phyloP scores from a whole-genome alignment of 2,329 filamentous ascomycete genomes.

The Emergomyces orientalis region DNA sequence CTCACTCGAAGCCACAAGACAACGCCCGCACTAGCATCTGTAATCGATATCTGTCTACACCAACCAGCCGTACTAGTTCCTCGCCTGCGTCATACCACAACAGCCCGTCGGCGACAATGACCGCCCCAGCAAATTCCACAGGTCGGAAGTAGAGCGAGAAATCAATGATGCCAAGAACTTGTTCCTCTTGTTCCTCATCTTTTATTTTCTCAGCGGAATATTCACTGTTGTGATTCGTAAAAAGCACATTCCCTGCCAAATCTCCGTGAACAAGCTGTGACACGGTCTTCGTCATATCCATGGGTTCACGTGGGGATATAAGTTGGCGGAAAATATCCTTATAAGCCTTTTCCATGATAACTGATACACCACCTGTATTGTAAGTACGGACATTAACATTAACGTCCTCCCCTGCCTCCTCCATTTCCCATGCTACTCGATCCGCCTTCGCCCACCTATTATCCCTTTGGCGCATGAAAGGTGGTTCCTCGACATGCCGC shows the following conservation, averaged over 20 bases:
- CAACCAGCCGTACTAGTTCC: conserved; percentile 8
- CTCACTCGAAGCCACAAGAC: conserved; percentile 10
- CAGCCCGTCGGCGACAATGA: conserved; percentile 10
- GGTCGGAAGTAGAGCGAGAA: conserved; percentile 12
- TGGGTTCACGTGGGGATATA: not conserved
- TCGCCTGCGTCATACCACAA: conserved; percentile 11
- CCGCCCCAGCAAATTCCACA: conserved; percentile 9
- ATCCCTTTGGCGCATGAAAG: conserved; percentile 6
- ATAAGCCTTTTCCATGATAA: not conserved
- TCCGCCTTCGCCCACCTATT: conserved; percentile 12
- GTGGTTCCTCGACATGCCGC: not conserved
- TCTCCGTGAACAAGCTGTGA: conserved; percentile 11
- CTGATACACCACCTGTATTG: not conserved
- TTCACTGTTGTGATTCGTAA: not conserved
- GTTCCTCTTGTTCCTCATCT: not conserved
- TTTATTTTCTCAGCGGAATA: not conserved
- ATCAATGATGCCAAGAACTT: conserved; percentile 9
- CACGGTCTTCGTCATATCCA: not conserved
- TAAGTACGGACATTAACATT: not conserved
- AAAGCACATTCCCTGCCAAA: conserved; percentile 11
- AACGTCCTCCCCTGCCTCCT: not conserved
- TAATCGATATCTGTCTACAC: conserved; percentile 7
- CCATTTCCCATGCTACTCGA: conserved; percentile 9
- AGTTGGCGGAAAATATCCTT: conserved; percentile 1
- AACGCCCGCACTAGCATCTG: conserved; percentile 13